These are phyloP conservation scores for Saccharomycopsis malanga DNA, from an alignment of 805 yeast genomes.

Conservation along the genomic window DNA sequence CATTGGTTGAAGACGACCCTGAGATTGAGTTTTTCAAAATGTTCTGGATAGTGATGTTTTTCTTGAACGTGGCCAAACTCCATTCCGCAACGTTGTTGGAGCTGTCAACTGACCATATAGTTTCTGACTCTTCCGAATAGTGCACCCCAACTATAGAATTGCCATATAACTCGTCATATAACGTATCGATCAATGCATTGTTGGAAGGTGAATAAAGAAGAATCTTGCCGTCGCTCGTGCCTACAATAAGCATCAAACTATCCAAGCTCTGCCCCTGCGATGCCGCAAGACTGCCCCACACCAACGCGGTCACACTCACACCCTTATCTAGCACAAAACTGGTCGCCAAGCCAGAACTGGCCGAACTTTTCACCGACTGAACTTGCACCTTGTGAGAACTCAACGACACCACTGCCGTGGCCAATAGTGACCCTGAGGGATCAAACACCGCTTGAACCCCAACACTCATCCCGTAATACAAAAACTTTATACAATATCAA, in stretches of 20 bases:
- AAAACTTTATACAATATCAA: too few relatives aligned
- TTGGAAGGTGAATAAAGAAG: constrained; percentile 62
- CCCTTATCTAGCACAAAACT: constrained; percentile 50
- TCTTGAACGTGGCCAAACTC: constrained; percentile 39
- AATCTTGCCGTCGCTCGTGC: constrained; percentile 58
- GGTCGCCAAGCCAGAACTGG: constrained; percentile 34
- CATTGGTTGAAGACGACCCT: background rate
- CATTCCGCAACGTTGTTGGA: constrained; percentile 56
- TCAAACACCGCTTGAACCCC: constrained; percentile 49
- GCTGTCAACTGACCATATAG: constrained; percentile 55
- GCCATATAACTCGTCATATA: constrained; percentile 38
- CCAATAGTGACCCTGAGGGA: constrained; percentile 52
- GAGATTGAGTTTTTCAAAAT: constrained; percentile 4
- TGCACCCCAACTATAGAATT: constrained; percentile 46
- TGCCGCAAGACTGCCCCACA: constrained; percentile 40
- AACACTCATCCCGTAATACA: constrained; percentile 7
- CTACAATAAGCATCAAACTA: constrained; percentile 47
- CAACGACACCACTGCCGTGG: constrained; percentile 58
- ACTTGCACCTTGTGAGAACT: constrained; percentile 67
- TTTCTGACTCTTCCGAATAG: constrained; percentile 34
- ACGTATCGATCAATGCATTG: constrained; percentile 47
- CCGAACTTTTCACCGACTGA: constrained; percentile 39
- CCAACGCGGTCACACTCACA: constrained; percentile 39
- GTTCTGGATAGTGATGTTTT: constrained; percentile 15
- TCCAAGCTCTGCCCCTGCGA: constrained; percentile 31